These are phyloP conservation scores for Cichorium intybus DNA, from an alignment of 140 eudicot species.

Conservation along the genomic window DNA sequence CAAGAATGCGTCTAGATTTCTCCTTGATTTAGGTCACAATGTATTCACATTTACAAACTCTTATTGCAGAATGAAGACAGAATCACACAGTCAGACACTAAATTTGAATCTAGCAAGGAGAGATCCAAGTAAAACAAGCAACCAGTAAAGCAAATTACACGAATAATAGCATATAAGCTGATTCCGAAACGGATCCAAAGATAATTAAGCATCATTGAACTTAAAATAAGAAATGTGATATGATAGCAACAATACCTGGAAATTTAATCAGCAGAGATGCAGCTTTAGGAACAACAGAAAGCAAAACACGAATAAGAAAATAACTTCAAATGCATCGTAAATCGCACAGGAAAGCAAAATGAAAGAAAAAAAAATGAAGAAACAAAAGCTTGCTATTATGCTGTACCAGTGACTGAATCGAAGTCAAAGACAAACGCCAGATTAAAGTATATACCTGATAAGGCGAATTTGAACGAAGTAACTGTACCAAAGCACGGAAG, in stretches of 20 bases:
- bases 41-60: conserved; percentile 7
- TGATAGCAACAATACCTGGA: background rate
- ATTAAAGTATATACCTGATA: conserved; percentile 16
- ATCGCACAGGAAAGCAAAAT: conserved; percentile 8
- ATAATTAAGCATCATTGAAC: conserved; percentile 17
- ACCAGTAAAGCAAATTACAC: background rate
- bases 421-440: conserved; percentile 6
- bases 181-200: conserved; percentile 12
- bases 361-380: background rate
- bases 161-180: background rate
- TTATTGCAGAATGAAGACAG: background rate
- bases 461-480: conserved; percentile 13
- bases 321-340: conserved; percentile 11
- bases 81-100: conserved; percentile 17
- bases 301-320: background rate
- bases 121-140: conserved; percentile 21
- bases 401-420: conserved; percentile 14
- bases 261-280: background rate
- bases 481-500: conserved; percentile 14
- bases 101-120: conserved; percentile 18
- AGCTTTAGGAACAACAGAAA: conserved; percentile 11
- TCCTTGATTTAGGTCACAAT: conserved; percentile 15
- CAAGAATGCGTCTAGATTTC: background rate
- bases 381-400: conserved; percentile 1
- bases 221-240: background rate